Conservation (phyloP, 2,329 filamentous ascomycete species). For the Penicillium vulpinum region DNA sequence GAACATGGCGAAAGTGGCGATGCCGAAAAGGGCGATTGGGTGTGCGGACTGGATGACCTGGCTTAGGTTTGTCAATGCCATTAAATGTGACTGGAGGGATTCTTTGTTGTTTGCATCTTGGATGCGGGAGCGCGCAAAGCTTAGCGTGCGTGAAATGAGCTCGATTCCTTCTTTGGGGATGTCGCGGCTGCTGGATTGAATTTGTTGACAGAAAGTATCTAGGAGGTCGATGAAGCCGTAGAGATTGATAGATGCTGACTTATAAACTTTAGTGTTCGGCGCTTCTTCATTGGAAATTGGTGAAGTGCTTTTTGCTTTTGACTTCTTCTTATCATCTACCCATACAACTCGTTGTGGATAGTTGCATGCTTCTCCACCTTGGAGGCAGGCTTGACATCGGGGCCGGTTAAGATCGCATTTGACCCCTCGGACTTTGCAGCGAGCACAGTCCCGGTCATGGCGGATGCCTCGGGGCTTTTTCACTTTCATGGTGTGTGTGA, state of each 20-base stretch:
- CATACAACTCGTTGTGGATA: slow-evolving; percentile 32
- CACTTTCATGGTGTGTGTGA: slow-evolving; percentile 9
- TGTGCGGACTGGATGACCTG: slow-evolving; percentile 43
- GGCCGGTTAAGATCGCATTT: slow-evolving; percentile 36
- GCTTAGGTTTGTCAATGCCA: slow-evolving; percentile 41
- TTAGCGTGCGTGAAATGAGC: slow-evolving; percentile 26
- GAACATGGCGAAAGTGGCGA: slow-evolving; percentile 48
- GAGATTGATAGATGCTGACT: slow-evolving; percentile 21
- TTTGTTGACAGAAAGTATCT: slow-evolving; percentile 27
- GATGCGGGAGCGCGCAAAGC: slow-evolving; percentile 26
- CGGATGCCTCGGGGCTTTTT: slow-evolving; percentile 34
- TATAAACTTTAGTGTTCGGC: neutral
- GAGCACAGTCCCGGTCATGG: slow-evolving; percentile 31
- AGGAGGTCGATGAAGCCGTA: slow-evolving; percentile 30
- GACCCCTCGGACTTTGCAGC: slow-evolving; percentile 25
- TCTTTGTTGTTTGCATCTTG: slow-evolving; percentile 20
- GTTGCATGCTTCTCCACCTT: slow-evolving; percentile 20
- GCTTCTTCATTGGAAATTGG: neutral
- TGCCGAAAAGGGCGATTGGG: slow-evolving; percentile 46
- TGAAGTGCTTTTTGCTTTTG: neutral
- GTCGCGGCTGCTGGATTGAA: slow-evolving; percentile 19
- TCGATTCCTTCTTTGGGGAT: slow-evolving; percentile 26
- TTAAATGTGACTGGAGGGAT: slow-evolving; percentile 32
- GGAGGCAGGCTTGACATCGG: slow-evolving; percentile 27
- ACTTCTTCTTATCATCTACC: slow-evolving; percentile 19